Conservation (phyloP, 2,329 filamentous ascomycete genomes). For the Periconia macrospinosa region DNA sequence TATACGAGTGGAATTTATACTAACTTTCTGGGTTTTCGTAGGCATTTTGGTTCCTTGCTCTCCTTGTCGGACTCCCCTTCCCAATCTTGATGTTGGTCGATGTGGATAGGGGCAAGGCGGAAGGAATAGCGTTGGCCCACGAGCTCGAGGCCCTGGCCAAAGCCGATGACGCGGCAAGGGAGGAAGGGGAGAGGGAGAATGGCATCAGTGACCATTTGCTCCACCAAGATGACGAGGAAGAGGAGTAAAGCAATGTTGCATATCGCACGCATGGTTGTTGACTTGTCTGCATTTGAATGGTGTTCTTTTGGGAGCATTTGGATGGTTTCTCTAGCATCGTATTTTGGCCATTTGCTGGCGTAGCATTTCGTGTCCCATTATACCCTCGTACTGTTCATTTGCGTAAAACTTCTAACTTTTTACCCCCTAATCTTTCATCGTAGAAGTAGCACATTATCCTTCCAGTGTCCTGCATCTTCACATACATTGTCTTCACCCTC, state of each 20-base stretch:
- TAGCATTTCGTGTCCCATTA: neutral
- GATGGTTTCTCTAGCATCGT: neutral
- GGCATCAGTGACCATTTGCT: constrained; percentile 16
- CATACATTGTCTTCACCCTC: too few species aligned
- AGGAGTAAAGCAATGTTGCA: constrained; percentile 12
- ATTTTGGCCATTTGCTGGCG: neutral
- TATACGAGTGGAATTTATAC: neutral
- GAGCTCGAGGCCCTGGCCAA: constrained; percentile 35
- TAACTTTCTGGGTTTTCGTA: constrained; percentile 14
- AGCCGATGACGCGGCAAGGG: constrained; percentile 12
- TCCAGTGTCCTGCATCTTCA: neutral
- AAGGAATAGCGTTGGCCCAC: constrained; percentile 45
- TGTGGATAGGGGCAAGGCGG: constrained; percentile 62
- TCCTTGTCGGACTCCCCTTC: constrained; percentile 80
- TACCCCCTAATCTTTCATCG: too few species aligned
- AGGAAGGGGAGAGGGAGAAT: constrained; percentile 8
- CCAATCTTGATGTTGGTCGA: constrained; percentile 84
- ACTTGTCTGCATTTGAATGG: neutral
- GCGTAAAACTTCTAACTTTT: neutral
- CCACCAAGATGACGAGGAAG: constrained; percentile 13
- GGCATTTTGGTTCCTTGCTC: constrained; percentile 89
- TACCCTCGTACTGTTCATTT: neutral
- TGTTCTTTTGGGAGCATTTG: neutral
- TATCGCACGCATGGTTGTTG: neutral
- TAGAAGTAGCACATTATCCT: neutral